phyloP scores from a whole-genome alignment of 306 rosid species.

The Prunus armeniaca region DNA sequence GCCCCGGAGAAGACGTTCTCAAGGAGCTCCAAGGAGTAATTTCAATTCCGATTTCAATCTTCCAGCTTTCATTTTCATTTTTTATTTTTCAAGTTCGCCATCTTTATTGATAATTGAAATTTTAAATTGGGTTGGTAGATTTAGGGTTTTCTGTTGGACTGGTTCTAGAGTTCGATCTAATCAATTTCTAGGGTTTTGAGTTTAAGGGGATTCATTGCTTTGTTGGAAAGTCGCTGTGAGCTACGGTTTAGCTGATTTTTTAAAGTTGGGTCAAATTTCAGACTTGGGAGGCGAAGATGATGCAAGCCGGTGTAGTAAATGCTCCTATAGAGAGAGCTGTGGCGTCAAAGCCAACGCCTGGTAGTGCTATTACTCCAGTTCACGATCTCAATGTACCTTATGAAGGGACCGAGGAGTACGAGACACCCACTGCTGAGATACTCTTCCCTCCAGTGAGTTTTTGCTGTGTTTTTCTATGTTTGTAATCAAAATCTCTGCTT shows the following conservation, averaged over 20 bases:
- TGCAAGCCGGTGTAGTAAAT: conserved; percentile 73
- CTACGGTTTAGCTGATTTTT: conserved; percentile 16
- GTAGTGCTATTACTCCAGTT: conserved; percentile 86
- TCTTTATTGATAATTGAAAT: neutral
- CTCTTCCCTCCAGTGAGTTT: conserved; percentile 94
- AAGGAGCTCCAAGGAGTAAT: conserved; percentile 98
- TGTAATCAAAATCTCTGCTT: neutral
- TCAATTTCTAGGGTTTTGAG: conserved; percentile 31
- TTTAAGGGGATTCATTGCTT: neutral
- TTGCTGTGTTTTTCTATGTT: conserved; percentile 2
- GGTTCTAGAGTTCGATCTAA: conserved; percentile 55
- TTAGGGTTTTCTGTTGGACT: conserved; percentile 11
- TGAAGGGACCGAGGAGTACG: conserved; percentile 94
- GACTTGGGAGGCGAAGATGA: conserved; percentile 95
- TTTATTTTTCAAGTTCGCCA: neutral
- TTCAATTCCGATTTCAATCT: conserved; percentile 5
- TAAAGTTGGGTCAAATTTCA: conserved; percentile 20
- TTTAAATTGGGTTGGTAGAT: neutral
- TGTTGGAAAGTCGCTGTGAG: conserved; percentile 14
- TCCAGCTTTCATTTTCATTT: neutral
- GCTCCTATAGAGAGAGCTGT: conserved; percentile 80
- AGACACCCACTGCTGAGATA: conserved; percentile 95
- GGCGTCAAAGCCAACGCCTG: conserved; percentile 60
- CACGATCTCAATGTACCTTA: conserved; percentile 98
- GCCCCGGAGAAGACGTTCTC: conserved; percentile 92